Percentiles rank a stretch among this genome's conserved stretches.
Conservation (phyloP, 169 alveolate species). For the Eimeria maxima region DNA sequence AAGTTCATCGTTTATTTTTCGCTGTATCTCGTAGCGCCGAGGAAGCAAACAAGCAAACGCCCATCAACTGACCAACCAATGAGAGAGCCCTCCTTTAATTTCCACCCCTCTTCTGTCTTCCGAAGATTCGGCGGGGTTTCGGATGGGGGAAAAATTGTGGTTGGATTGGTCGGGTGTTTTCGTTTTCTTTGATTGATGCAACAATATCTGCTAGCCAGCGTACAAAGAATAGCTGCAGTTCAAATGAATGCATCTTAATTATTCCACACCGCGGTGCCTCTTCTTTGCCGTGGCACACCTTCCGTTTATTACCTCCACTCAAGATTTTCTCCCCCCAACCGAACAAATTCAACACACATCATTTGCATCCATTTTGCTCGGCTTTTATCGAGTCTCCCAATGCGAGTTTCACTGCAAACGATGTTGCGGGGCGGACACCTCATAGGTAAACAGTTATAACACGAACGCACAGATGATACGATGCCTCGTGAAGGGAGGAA, state of each 20-base stretch:
- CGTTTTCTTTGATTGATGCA: background rate
- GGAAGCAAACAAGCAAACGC: background rate
- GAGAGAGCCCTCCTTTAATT: background rate
- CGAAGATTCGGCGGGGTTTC: constrained; percentile 15
- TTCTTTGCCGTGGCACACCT: background rate
- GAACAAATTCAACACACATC: too few relatives aligned
- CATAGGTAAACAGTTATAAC: too few relatives aligned
- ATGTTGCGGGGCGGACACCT: too few relatives aligned
- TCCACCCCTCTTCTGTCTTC: constrained; percentile 3
- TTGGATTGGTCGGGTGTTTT: background rate
- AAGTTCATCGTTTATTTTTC: background rate
- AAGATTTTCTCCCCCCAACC: too few relatives aligned
- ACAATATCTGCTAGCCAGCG: background rate
- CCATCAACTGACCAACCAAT: background rate
- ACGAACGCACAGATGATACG: too few relatives aligned
- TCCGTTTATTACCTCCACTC: too few relatives aligned
- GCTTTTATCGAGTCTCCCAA: too few relatives aligned
- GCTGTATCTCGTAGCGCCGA: background rate
- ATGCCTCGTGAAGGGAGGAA: too few relatives aligned
- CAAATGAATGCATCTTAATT: background rate
- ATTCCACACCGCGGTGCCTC: background rate
- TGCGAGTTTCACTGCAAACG: too few relatives aligned
- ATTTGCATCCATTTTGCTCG: too few relatives aligned
- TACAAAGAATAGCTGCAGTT: background rate
- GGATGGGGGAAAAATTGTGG: background rate